Percentiles rank a stretch among this genome's conserved stretches.
Evolutionary conservation across 495 filamentous ascomycete species (phyloP).

Genomic region (Chaetomium cochliodes): DNA sequence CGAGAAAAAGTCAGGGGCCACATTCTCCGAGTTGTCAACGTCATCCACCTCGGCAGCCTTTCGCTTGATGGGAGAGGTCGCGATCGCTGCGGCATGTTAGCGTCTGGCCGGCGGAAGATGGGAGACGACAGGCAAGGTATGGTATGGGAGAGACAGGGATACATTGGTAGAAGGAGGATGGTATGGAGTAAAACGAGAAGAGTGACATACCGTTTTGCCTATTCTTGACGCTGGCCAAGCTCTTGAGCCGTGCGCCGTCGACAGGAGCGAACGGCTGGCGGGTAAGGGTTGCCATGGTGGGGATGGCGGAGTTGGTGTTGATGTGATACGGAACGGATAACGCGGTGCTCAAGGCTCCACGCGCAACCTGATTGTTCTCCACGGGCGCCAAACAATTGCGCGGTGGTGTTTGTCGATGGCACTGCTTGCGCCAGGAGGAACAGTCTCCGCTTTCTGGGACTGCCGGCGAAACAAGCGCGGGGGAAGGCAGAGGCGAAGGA

Average conservation of each 20-base stretch:
- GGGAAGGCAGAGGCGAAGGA: not conserved
- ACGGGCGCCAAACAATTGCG: not conserved
- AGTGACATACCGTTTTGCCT: slow-evolving; percentile 60
- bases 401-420: slow-evolving; percentile 12
- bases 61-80: slow-evolving; percentile 43
- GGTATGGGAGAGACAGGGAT: not conserved
- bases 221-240: slow-evolving; percentile 59
- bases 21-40: slow-evolving; percentile 71
- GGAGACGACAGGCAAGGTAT: not conserved
- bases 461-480: slow-evolving; percentile 7
- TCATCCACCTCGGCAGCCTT: slow-evolving; percentile 48
- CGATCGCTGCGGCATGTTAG: slow-evolving; percentile 38
- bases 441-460: not conserved
- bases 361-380: not conserved
- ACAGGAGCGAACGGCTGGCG: slow-evolving; percentile 61
- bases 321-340: not conserved
- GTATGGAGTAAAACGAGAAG: not conserved
- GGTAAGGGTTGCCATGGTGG: slow-evolving; percentile 45
- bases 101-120: not conserved
- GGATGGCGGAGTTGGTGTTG: slow-evolving; percentile 18
- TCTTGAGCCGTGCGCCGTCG: slow-evolving; percentile 53
- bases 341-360: not conserved
- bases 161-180: not conserved
- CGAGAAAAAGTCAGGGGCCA: slow-evolving; percentile 68
- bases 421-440: not conserved